Base-by-base conservation (phyloP, 1,284 basidiomycete genomes). In the Xerocomus cyaneibrunnescens region DNA sequence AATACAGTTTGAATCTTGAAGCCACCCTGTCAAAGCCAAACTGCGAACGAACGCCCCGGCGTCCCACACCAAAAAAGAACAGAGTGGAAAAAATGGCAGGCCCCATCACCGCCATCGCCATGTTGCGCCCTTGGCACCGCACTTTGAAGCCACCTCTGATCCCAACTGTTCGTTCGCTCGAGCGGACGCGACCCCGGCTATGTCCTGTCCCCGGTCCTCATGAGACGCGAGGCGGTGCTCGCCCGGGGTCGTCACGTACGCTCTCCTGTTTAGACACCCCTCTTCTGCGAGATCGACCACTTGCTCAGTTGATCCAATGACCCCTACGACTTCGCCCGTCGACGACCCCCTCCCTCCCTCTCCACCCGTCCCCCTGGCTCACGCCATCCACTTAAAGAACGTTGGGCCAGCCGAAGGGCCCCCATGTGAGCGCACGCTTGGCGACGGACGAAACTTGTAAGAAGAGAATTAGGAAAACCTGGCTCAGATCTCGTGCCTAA, bases 401-500 rank as follows among this genome's bases (percentile, higher is more conserved):
- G 22, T 21, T 25, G 27, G 43, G 40, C 34, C 14, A 19, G 4
- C n/a, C 42, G 28, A 14, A n/a, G 23, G 8, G 9, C 37, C 57
- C 22, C 31, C 41, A 48, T 35, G 28, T 25, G 46, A 60, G 32
- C 42, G 49, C 30, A 36, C 35, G 12, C 35, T 8, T 10, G 35
- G 35, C 35, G 19, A 36, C 7, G 32, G 52, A 27, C 35, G 22
- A 48, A 49, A 57, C 40, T 34, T 30, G 41, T n/a, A 13, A 25
- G 28, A 31, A 22, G 19, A 13, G 28, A n/a, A 34, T 34, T 34
- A 17, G 19, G 35, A 22, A 36, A 21, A 48, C 21, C 19, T 17
- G 28, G n/a, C n/a, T 25, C 22, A 3, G 41, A 55, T 61, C 52
- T 59, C 41, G 52, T 61, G 45, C 58, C 59, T 64, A 48, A 51